phyloP scores from a whole-genome alignment of 805 yeast species.

The Candida patagonica region DNA sequence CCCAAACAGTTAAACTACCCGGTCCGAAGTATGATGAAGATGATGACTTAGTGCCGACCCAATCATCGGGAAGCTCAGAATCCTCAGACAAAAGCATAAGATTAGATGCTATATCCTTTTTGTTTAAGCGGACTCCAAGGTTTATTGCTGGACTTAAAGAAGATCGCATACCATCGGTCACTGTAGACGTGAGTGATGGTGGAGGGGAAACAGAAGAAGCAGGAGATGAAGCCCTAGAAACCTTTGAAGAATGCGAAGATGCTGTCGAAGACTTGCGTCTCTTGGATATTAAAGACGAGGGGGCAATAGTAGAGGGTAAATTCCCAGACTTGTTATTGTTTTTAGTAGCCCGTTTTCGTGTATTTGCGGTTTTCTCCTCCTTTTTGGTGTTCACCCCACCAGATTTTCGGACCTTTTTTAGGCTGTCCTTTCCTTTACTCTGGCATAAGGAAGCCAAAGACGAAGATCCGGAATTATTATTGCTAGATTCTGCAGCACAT shows the following conservation, averaged over 20 bases:
- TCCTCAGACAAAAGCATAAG: slow-evolving; percentile 2
- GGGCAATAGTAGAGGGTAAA: slow-evolving; percentile 17
- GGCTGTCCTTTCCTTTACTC: not conserved
- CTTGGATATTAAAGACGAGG: slow-evolving; percentile 16
- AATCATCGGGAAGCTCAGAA: not conserved
- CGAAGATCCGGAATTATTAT: not conserved
- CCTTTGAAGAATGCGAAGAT: slow-evolving; percentile 7
- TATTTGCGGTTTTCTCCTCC: slow-evolving; percentile 8
- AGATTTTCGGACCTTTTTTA: slow-evolving; percentile 1
- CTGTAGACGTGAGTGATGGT: slow-evolving; percentile 6
- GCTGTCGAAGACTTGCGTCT: slow-evolving; percentile 11
- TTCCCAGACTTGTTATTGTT: not conserved
- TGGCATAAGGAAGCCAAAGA: not conserved
- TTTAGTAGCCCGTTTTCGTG: slow-evolving; percentile 11
- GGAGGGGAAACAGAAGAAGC: slow-evolving; percentile 6
- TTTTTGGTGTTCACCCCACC: not conserved
- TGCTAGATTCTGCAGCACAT: slow-evolving; percentile 3
- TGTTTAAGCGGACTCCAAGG: slow-evolving; percentile 1
- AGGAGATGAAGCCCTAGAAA: not conserved
- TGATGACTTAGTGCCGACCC: not conserved
- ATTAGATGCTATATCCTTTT: slow-evolving; percentile 1
- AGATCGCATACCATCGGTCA: no score
- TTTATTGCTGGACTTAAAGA: not conserved
- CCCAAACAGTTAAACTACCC: slow-evolving; percentile 2
- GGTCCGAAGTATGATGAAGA: no score